Conservation (phyloP, 768 basidiomycete species). For the Suillus variegatus region DNA sequence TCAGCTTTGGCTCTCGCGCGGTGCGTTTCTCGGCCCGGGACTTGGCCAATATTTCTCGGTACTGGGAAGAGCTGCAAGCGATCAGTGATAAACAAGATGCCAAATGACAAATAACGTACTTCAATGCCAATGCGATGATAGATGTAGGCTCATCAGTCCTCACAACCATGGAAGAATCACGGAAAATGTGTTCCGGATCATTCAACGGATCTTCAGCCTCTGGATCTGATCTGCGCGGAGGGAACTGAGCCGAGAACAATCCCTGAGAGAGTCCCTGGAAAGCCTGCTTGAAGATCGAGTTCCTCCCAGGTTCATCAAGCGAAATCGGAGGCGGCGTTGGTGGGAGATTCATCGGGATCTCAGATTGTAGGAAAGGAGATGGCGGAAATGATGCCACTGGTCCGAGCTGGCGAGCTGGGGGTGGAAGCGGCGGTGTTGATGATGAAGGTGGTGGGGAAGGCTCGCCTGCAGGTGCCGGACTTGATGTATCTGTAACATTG, state of each 20-base stretch:
- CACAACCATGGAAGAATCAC: slow-evolving; percentile 92
- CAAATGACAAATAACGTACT: slow-evolving; percentile 47
- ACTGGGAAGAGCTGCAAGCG: slow-evolving; percentile 69
- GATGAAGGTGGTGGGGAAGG: slow-evolving; percentile 14
- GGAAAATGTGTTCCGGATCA: slow-evolving; percentile 91
- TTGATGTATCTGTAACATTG: slow-evolving; percentile 9
- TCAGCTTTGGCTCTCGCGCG: slow-evolving; percentile 51
- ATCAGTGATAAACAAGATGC: neutral
- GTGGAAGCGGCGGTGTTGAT: slow-evolving; percentile 28
- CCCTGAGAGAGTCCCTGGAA: slow-evolving; percentile 52
- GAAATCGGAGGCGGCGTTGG: slow-evolving; percentile 54
- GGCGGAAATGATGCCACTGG: slow-evolving; percentile 41
- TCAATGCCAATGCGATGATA: slow-evolving; percentile 92
- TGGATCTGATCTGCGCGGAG: slow-evolving; percentile 54
- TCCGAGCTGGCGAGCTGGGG: slow-evolving; percentile 20
- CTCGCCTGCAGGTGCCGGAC: slow-evolving; percentile 29
- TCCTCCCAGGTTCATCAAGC: slow-evolving; percentile 52
- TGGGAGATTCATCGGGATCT: slow-evolving; percentile 36
- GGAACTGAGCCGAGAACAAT: slow-evolving; percentile 68
- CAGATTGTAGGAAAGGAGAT: slow-evolving; percentile 54
- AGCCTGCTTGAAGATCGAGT: slow-evolving; percentile 75
- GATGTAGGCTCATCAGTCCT: slow-evolving; percentile 97
- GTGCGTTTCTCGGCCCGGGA: slow-evolving; percentile 78
- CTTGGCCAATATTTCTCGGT: slow-evolving; percentile 76
- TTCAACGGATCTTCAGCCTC: slow-evolving; percentile 68